Conservation (phyloP, 148 eudicot genomes). For the Chenopodium quinoa region DNA sequence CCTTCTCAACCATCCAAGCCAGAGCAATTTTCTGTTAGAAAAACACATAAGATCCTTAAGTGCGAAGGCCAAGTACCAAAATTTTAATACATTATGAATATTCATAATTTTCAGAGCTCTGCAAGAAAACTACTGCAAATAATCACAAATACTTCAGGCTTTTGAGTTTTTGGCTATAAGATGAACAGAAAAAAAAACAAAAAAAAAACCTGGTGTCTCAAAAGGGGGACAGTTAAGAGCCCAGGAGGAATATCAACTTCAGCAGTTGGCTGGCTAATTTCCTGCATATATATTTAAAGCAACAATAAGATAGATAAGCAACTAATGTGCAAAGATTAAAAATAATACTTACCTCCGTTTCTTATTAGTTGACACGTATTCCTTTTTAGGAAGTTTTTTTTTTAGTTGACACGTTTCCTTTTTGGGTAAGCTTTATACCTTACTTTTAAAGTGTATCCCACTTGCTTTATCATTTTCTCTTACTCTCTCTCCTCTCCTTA, state of each 20-base stretch:
- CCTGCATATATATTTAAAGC: constrained; percentile 48
- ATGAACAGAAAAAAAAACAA: constrained; percentile 20
- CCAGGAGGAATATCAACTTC: constrained; percentile 72
- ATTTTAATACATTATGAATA: background rate
- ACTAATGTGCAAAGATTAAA: background rate
- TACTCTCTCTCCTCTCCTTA: too few relatives aligned
- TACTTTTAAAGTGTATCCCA: too few relatives aligned
- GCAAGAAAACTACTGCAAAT: background rate
- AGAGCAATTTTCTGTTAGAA: constrained; percentile 81
- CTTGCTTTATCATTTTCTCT: too few relatives aligned
- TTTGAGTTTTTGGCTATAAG: background rate
- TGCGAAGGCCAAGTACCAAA: background rate
- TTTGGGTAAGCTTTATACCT: too few relatives aligned
- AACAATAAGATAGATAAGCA: constrained; percentile 6
- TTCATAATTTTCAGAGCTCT: background rate
- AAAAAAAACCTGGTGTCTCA: constrained; percentile 80
- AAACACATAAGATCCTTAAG: constrained; percentile 14
- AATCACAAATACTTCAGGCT: background rate
- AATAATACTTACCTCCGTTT: background rate
- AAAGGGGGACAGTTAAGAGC: constrained; percentile 71
- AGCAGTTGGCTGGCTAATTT: constrained; percentile 61
- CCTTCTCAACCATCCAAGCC: constrained; percentile 96
- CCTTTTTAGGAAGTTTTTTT: too few relatives aligned
- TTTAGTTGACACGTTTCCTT: too few relatives aligned
- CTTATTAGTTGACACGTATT: too few relatives aligned